Base-by-base conservation (phyloP, 129 eudicot genomes). In the Artemisia argyi region DNA sequence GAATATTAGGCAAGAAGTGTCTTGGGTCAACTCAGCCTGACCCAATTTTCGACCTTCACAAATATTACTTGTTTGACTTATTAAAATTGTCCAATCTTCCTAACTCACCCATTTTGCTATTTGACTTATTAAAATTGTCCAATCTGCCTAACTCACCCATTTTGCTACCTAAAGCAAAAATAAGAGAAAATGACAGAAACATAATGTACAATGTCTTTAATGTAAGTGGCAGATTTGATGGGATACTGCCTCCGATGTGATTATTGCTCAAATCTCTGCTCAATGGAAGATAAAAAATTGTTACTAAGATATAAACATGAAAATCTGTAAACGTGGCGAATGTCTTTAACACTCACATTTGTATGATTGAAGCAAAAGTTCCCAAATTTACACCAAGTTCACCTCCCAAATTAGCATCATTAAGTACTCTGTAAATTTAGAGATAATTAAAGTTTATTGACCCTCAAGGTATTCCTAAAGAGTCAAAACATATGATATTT, bases 201-300 rank as follows among this genome's bases (percentile, higher is more conserved):
- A 67, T 72, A 59, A 82, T 97, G 56, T 88, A 91, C 97, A 91
- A 73, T 79, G 71, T 82, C 82, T 73, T 69, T 10, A 86, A 65
- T 16, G 97, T 91, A 66, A 75, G 69, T 0, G 97, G 97, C 76
- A 91, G 79, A 64, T 61, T 74, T 4, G 84, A 73, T 35, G 97
- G 92, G 59, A 91, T 84, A 62, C 51, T 74, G 71, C 97, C 97
- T 46, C 96, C 96, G 55, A 91, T 91, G 49, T 82, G 90, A 76
- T 91, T 91, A 78, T 84, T 83, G 83, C 96, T 83, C 69, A 91
- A 74, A 75, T 91, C 84, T 62, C 97, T 91, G 90, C 52, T 11
- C 39, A 46, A 56, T 9, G 46, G n/a, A 57, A 71, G 14, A 59
- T 3, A 55, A 60, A 11, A 24, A 14, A 7, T 30, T 51, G 5